A percentile compares a stretch with the other conserved stretches of the same genome.
Conservation (phyloP, 2,329 filamentous ascomycete species). For the Calonectria pseudoreteaudii region DNA sequence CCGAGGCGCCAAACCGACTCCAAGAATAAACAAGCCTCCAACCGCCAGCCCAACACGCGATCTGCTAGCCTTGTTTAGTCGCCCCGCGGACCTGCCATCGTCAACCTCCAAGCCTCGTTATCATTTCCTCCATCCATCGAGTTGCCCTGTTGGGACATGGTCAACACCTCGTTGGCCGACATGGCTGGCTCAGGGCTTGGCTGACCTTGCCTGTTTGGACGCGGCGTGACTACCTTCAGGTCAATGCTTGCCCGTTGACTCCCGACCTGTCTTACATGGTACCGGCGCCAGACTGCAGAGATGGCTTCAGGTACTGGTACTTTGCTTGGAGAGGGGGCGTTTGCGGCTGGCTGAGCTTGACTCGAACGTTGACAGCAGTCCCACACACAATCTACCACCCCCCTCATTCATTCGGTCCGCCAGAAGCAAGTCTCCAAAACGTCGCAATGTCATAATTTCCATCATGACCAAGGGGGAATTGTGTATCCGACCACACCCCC, state of each 20-base stretch:
- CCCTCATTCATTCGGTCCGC: background rate
- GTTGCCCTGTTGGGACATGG: constrained; percentile 10
- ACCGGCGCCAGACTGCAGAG: background rate
- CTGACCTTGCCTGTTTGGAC: constrained; percentile 24
- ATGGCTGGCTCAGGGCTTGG: constrained; percentile 12
- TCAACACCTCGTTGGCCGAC: constrained; percentile 8
- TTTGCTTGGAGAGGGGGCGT: background rate
- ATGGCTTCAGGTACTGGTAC: constrained; percentile 13
- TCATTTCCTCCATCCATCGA: background rate
- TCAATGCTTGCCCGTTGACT: background rate
- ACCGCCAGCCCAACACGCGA: background rate
- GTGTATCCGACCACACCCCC: background rate
- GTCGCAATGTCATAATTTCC: constrained; percentile 9
- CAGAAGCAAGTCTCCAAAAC: background rate
- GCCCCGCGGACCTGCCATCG: background rate
- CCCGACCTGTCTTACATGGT: constrained; percentile 10
- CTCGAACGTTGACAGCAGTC: background rate
- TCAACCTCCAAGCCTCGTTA: background rate
- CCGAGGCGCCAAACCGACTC: constrained; percentile 1
- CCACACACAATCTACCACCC: constrained; percentile 5
- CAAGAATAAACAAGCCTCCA: constrained; percentile 12
- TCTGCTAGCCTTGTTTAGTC: constrained; percentile 6
- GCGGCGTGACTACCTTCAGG: background rate
- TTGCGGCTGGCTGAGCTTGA: constrained; percentile 19
- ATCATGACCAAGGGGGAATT: background rate